Base-by-base conservation (phyloP, 345 rosid species). In the Iberis pinnata region DNA sequence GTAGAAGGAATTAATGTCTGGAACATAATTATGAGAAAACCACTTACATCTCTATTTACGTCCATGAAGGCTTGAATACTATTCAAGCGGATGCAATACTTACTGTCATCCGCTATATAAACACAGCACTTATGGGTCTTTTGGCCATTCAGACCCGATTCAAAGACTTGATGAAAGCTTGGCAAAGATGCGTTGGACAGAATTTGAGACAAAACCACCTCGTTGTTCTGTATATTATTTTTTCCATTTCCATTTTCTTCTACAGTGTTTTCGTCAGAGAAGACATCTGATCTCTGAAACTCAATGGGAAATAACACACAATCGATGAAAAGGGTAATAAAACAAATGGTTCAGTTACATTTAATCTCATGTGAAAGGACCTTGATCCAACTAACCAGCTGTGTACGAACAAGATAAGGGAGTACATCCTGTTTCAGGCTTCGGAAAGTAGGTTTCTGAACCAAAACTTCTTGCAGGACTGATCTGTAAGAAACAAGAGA, bases 1-100 rank as follows among this genome's bases (percentile, higher is more conserved):
- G 10, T 8, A 43, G 15, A 60, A 39, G 33, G 53, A 39, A 37
- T 43, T 18, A 8, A 45, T 36, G 35, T 44, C 37, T 44, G 42
- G 43, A 50, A 18, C 9, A 50, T 18, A 35, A 3, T 13, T 12
- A 31, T 20, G 48, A 49, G 31, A 41, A 32, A 44, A 49, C 38
- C 43, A 53, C 98, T 80, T 72, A 92, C 98, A 75, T 85, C 96
- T 63, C 95, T 78, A 60, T 92, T 92, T 44, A 85, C 85, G 64
- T 92, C 96, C 71, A 77, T 76, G 73, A 76, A 92, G 25, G 96
- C 89, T 71, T 92, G 96, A 65, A 92, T 83, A 65, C 95, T 81
- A 70, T 88, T 73, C 58, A 92, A 74, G 55, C 89, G 88, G 18
- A 72, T 71, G 48, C 93, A 92, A 58, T 85, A 88, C 25, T 72